Evolutionary conservation across 2,329 filamentous ascomycete genomes (phyloP), one percentile per base, ranked within the genome.

Genomic region (Teratosphaeria zuluensis): DNA sequence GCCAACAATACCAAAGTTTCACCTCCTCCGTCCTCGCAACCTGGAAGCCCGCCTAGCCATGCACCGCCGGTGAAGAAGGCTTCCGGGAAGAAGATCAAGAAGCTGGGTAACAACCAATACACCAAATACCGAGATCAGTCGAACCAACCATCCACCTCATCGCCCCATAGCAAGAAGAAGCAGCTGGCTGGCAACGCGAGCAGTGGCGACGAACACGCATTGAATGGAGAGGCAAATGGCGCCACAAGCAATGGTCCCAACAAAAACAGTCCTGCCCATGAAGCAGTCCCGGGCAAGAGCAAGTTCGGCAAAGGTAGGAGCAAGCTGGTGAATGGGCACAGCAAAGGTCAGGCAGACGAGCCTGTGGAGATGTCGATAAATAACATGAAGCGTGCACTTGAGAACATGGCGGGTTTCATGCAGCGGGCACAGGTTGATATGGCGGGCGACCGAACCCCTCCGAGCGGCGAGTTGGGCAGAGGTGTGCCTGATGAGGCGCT

Each of bases 401-500:
- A 88, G 3, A 88, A 84, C 21, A 95, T 96, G 70, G 81, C 95
- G 60, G 90, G 94, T 65, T 96, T 92, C 69, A 96, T 96, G 63
- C 87, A 88, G 3, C 85, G 90, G 64, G 92, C 90, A 59, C 91
- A 96, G 72, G 80, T 95, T 6, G 92, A 96, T 68, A 82, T 95
- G 74, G 90, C 89, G 1, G 84, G 83, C 32, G 87, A 72, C 74
- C 76, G 61, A 78, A 74, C 6, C 69, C 74, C 56, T 68, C 74
- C 24, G 73, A 74, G 38, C 73, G 74, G 53, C 19, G 57, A 54
- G 14, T 3, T 28, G 21, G n/a, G 46, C 4, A 32, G 33, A 12
- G 33, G 16, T 11, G n/a, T 12, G 16, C 28, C 72, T 69, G 51
- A 72, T 32, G 54, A 52, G 19, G 16, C 24, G 28, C 32, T 12